These are phyloP conservation scores for Cyclocybe aegerita DNA, from an alignment of 768 basidiomycete species.

Conservation along the genomic window DNA sequence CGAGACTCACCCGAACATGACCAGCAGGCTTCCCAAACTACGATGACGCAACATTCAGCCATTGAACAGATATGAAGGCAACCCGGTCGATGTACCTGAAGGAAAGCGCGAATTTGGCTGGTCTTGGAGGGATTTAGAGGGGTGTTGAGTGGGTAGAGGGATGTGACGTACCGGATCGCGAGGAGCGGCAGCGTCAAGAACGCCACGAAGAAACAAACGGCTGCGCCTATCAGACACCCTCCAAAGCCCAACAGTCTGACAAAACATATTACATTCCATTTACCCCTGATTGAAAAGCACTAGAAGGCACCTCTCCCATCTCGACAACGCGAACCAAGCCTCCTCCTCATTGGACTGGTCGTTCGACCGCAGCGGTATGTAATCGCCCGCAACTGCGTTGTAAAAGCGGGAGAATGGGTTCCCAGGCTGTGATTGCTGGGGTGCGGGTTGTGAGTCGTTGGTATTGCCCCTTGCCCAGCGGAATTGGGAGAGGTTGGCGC, in stretches of 20 bases:
- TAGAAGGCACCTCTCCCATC: slow-evolving; percentile 84
- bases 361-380: slow-evolving; percentile 81
- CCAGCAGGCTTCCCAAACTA: slow-evolving; percentile 85
- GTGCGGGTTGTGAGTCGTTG: slow-evolving; percentile 63
- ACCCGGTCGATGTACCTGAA: slow-evolving; percentile 56
- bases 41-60: slow-evolving; percentile 7
- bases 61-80: slow-evolving; percentile 2
- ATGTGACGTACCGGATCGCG: slow-evolving; percentile 33
- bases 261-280: not conserved
- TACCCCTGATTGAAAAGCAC: not conserved
- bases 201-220: slow-evolving; percentile 90
- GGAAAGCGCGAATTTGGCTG: slow-evolving; percentile 88
- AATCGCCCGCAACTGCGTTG: slow-evolving; percentile 79
- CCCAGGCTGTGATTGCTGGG: slow-evolving; percentile 30
- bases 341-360: slow-evolving; percentile 93
- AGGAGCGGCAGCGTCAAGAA: slow-evolving; percentile 76
- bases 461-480: slow-evolving; percentile 77
- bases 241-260: slow-evolving; percentile 86
- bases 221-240: slow-evolving; percentile 85
- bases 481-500: slow-evolving; percentile 77
- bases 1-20: slow-evolving; percentile 86
- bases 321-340: slow-evolving; percentile 87
- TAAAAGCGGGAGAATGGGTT: slow-evolving; percentile 89
- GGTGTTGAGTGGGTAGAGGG: slow-evolving; percentile 2
- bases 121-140: slow-evolving; percentile 44